Evolutionary conservation across 1,284 basidiomycete genomes (phyloP).

Genomic region (Ceratobasidium sp.): DNA sequence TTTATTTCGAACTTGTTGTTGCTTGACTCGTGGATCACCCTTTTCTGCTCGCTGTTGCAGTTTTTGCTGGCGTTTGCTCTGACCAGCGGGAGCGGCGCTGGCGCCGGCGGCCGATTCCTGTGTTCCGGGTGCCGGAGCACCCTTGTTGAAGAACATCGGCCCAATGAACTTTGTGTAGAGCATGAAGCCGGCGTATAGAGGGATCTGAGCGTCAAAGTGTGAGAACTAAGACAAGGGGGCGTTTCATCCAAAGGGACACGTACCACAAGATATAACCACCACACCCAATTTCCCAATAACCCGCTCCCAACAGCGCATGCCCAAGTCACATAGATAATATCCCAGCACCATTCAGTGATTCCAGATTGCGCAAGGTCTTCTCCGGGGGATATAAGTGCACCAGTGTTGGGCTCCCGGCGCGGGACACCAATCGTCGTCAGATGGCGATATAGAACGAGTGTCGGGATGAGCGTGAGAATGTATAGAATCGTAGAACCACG

Average conservation of each 20-base stretch:
- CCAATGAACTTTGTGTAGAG: constrained; percentile 68
- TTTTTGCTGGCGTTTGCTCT: constrained; percentile 82
- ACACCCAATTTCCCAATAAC: constrained; percentile 82
- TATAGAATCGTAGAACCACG: constrained; percentile 57
- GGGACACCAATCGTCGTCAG: constrained; percentile 79
- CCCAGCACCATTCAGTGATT: constrained; percentile 88
- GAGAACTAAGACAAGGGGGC: constrained; percentile 17
- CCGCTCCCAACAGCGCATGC: constrained; percentile 83
- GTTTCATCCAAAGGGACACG: constrained; percentile 47
- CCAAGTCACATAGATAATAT: constrained; percentile 89
- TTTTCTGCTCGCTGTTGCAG: constrained; percentile 77
- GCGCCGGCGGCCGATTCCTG: constrained; percentile 56
- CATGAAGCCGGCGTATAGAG: constrained; percentile 75
- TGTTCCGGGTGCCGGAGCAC: constrained; percentile 45
- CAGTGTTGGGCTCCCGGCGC: constrained; percentile 72
- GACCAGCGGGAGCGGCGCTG: constrained; percentile 51
- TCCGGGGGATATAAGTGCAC: constrained; percentile 76
- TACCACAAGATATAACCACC: constrained; percentile 84
- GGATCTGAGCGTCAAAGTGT: constrained; percentile 64
- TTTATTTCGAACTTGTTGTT: constrained; percentile 43
- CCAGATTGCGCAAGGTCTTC: constrained; percentile 81
- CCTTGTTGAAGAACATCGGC: constrained; percentile 60
- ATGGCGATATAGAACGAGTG: constrained; percentile 78
- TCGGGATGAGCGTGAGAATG: constrained; percentile 67
- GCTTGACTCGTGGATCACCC: constrained; percentile 73